Base-by-base conservation (phyloP, 208 protist genomes). In the Wallacemonas sp. region DNA sequence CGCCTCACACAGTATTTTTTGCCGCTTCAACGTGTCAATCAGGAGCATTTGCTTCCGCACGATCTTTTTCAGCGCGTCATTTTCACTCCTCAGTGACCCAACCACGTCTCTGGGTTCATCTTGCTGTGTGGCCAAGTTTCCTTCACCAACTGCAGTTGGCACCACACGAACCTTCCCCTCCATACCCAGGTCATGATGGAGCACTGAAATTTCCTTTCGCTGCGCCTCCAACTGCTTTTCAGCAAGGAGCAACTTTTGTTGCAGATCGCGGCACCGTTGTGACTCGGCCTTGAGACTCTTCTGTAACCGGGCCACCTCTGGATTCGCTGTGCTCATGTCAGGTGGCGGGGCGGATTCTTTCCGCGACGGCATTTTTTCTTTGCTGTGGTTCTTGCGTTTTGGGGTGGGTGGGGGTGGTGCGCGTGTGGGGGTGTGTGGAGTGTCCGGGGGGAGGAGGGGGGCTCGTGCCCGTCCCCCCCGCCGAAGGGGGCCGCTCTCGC, bases 1-100 rank as follows among this genome's bases (percentile, higher is more conserved):
- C 0, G 94, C 89, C 77, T 98, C 96, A 16, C 97, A 68, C 43
- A 97, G 87, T 43, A 98, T 73, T 67, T 97, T 98, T 61, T 98
- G 95, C 1, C 94, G 74, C 62, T 95, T 93, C 33, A 98, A 66
- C 2, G 96, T 72, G 70, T 97, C 95, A 26, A 98, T 97, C 2
- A 98, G 80, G 32, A 95, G 97, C 30, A 76, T 78, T 70, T 98
- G 93, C 39, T 96, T 97, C 46, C 78, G 77, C n/a, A 98, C 75
- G 34, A 74, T 88, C n/a, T 63, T 39, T 6, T 96, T 38, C 16
- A 98, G 48, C 29, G 96, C 91, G 27, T 75, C 54, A 70, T 93
- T 96, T 68, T 96, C 83, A 23, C 65, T 41, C 24, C 64, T 34
- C 1, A 97, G 70, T 38, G 58, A 61, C 47, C 74, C 72, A 30